phyloP scores from a whole-genome alignment of 192 early-diverging fungal genomes.

The Umbelopsis vinacea region DNA sequence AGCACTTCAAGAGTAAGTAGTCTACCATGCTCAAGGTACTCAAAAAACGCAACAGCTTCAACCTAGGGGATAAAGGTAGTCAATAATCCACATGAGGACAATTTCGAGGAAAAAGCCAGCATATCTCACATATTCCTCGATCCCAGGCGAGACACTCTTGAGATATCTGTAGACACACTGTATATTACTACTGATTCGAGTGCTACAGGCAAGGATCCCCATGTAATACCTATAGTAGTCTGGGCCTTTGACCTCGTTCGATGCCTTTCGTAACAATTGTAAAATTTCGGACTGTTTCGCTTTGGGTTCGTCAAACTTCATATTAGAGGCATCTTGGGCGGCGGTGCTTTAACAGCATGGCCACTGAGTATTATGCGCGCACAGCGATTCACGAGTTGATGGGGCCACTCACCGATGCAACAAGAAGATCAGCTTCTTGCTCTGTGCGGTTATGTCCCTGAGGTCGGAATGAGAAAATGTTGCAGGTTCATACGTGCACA shows the following conservation, averaged over 20 bases:
- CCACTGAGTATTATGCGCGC: background rate
- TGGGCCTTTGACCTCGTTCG: slow-evolving; percentile 40
- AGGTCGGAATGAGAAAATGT: background rate
- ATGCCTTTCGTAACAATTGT: slow-evolving; percentile 33
- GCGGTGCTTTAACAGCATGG: background rate
- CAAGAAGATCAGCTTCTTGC: slow-evolving; percentile 46
- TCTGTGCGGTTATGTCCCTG: slow-evolving; percentile 49
- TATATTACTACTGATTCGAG: background rate
- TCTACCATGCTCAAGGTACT: slow-evolving; percentile 35
- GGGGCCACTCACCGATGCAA: slow-evolving; percentile 40
- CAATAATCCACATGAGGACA: background rate
- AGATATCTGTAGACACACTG: slow-evolving; percentile 26
- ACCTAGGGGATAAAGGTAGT: slow-evolving; percentile 20
- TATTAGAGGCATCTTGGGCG: slow-evolving; percentile 14
- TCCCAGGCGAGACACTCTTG: slow-evolving; percentile 39
- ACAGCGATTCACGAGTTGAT: background rate
- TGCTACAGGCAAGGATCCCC: background rate
- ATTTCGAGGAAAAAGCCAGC: no score
- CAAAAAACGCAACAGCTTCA: slow-evolving; percentile 48
- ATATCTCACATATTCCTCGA: slow-evolving; percentile 44
- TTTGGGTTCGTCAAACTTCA: slow-evolving; percentile 36
- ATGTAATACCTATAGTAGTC: slow-evolving; percentile 43
- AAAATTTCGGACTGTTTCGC: slow-evolving; percentile 38
- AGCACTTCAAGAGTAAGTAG: slow-evolving; percentile 35
- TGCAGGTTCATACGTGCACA: background rate